A percentile compares a stretch with the other conserved stretches of the same genome.
Evolutionary conservation across 305 asterid species (phyloP).

Genomic region (Fraxinus angustifolia): DNA sequence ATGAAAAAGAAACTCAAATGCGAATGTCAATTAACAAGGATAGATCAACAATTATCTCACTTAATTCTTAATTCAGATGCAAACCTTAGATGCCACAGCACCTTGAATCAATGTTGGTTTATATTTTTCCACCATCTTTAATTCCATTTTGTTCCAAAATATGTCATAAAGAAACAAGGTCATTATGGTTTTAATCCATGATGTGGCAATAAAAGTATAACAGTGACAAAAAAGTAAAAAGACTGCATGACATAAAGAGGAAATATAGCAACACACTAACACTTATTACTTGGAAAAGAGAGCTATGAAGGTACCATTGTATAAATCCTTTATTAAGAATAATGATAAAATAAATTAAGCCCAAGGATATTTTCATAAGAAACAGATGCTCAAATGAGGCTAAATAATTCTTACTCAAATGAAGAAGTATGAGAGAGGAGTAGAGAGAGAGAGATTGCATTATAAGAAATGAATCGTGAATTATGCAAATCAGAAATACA

Average conservation of each 20-base stretch:
- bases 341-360: background rate
- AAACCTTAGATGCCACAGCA: background rate
- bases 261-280: background rate
- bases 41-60: background rate
- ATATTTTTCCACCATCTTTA: background rate
- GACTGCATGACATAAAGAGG: background rate
- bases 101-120: background rate
- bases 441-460: background rate
- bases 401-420: background rate
- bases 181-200: background rate
- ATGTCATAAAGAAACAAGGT: background rate
- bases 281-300: background rate
- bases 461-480: background rate
- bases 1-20: background rate
- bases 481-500: background rate
- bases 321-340: background rate
- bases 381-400: background rate
- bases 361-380: background rate
- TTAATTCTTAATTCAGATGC: background rate
- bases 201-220: background rate
- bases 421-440: background rate
- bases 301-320: background rate
- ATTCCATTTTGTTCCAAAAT: background rate
- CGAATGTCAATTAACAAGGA: background rate
- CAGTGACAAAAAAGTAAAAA: background rate